Evolutionary conservation across 768 basidiomycete genomes (phyloP).

Genomic region (Pluteus cervinus): DNA sequence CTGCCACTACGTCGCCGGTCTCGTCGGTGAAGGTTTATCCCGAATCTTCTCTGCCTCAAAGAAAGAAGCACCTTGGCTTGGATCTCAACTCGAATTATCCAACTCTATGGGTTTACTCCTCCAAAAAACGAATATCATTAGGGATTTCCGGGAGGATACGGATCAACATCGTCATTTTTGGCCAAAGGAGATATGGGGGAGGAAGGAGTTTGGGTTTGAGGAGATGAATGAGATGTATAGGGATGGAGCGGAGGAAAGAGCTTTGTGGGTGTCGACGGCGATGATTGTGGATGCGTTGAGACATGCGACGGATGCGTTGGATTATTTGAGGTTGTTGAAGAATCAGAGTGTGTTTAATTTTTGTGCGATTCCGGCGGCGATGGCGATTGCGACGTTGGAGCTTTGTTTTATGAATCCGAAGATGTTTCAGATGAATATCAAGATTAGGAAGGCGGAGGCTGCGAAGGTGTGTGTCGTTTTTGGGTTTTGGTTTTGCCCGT

Average conservation of each 20-base stretch:
- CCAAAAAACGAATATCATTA: constrained; percentile 98
- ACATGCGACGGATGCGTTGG: constrained; percentile 80
- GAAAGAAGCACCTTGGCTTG: constrained; percentile 73
- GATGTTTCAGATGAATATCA: constrained; percentile 85
- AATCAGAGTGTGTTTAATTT: constrained; percentile 96
- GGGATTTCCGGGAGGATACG: constrained; percentile 89
- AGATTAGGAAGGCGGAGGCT: constrained; percentile 91
- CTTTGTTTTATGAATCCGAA: constrained; percentile 89
- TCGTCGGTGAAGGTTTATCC: constrained; percentile 94
- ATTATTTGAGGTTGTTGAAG: constrained; percentile 81
- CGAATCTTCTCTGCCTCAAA: constrained; percentile 81
- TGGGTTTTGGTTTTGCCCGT: constrained; percentile 1
- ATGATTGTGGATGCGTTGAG: constrained; percentile 87
- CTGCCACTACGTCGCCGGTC: constrained; percentile 97
- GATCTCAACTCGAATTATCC: constrained; percentile 76
- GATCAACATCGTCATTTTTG: constrained; percentile 87
- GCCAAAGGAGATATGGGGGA: constrained; percentile 89
- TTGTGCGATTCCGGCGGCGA: constrained; percentile 88
- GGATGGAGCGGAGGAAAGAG: constrained; percentile 53
- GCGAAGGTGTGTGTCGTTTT: constrained; percentile 52
- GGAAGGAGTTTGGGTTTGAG: constrained; percentile 55
- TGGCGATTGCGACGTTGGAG: constrained; percentile 93
- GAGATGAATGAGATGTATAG: constrained; percentile 65
- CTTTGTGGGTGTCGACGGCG: constrained; percentile 76
- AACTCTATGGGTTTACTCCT: constrained; percentile 95